Evolutionary conservation across 2,329 filamentous ascomycete genomes (phyloP).

Genomic region (Fusarium acutatum): DNA sequence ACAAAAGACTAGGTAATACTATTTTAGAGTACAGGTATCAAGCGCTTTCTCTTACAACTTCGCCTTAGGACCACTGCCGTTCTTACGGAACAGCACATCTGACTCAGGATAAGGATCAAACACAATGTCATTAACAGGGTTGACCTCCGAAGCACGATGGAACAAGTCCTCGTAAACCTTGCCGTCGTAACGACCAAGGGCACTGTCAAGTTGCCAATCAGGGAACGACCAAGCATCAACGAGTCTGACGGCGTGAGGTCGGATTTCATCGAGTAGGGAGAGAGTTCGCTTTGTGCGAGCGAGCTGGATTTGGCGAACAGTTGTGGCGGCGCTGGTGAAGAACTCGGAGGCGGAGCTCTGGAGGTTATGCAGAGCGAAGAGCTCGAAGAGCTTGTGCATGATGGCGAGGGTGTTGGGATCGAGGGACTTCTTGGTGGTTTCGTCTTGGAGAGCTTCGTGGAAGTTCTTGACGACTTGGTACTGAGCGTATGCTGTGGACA

Average conservation of each 20-base stretch:
- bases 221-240: conserved; percentile 81
- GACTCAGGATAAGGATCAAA: conserved; percentile 75
- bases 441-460: conserved; percentile 53
- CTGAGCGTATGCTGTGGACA: conserved; percentile 78
- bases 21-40: neutral
- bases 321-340: conserved; percentile 74
- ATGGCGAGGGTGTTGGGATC: conserved; percentile 65
- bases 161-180: conserved; percentile 84
- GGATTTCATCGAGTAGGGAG: conserved; percentile 74
- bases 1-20: neutral
- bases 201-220: conserved; percentile 80
- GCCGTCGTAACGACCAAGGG: conserved; percentile 74
- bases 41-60: conserved; percentile 14
- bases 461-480: conserved; percentile 84
- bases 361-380: conserved; percentile 72
- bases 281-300: conserved; percentile 73
- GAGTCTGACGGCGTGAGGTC: conserved; percentile 75
- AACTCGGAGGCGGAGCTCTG: conserved; percentile 77
- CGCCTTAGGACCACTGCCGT: conserved; percentile 6
- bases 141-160: conserved; percentile 73
- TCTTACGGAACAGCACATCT: conserved; percentile 33
- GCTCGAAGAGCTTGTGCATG: conserved; percentile 81
- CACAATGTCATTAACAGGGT: conserved; percentile 76
- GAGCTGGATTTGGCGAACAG: conserved; percentile 76
- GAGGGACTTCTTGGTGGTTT: conserved; percentile 60